Evolutionary conservation across 106 monocot species (phyloP).

Genomic region (Dendrobium catenatum): DNA sequence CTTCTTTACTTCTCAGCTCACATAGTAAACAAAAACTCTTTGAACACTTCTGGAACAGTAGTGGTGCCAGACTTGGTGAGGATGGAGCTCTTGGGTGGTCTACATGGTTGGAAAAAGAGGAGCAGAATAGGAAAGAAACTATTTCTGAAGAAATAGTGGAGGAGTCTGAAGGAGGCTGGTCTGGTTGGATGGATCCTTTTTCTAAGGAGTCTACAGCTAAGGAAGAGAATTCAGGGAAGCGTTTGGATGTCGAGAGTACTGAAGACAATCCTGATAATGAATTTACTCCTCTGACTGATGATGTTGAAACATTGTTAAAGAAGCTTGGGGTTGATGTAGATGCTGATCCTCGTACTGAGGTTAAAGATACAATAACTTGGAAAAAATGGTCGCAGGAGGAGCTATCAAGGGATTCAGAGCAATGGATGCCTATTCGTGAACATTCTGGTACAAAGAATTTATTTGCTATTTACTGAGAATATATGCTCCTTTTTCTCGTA

Average conservation of each 20-base stretch:
- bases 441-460: conserved; percentile 49
- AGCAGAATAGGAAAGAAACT: conserved; percentile 38
- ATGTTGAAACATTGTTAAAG: conserved; percentile 69
- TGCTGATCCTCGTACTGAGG: conserved; percentile 64
- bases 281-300: conserved; percentile 31
- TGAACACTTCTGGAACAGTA: conserved; percentile 91
- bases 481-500: background rate
- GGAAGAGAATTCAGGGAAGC: conserved; percentile 26
- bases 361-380: conserved; percentile 79
- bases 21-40: conserved; percentile 79
- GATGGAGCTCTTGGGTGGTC: conserved; percentile 83
- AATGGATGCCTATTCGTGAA: conserved; percentile 92
- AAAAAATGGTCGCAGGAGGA: conserved; percentile 84
- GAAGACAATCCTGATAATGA: conserved; percentile 42
- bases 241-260: conserved; percentile 20
- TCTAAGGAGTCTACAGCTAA: conserved; percentile 18
- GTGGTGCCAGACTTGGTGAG: conserved; percentile 76
- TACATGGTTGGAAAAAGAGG: conserved; percentile 69
- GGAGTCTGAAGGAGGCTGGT: conserved; percentile 87
- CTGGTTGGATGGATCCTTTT: conserved; percentile 69
- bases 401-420: conserved; percentile 52
- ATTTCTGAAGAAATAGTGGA: conserved; percentile 32
- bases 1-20: conserved; percentile 62
- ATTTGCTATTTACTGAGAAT: conserved; percentile 17
- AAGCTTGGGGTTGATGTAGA: conserved; percentile 80